Percentiles rank a stretch among this genome's conserved stretches.
Conservation (phyloP, 2,329 filamentous ascomycete species). For the Penicillium sp. region DNA sequence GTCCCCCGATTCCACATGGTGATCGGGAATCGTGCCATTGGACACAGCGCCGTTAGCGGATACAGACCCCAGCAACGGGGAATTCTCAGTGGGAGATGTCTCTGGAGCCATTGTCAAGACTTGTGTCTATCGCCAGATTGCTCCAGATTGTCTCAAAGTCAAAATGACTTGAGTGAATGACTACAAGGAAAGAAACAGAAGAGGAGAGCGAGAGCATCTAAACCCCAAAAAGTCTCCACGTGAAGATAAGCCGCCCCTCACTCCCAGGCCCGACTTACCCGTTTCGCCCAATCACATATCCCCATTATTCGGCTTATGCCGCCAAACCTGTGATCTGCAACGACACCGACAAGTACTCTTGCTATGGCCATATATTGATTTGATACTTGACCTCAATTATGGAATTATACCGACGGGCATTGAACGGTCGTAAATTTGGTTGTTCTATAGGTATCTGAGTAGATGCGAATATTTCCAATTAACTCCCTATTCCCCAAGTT, state of each 20-base stretch:
- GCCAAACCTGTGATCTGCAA: not conserved
- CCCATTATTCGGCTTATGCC: not conserved
- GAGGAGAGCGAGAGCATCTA: not conserved
- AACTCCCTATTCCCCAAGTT: constrained; percentile 13
- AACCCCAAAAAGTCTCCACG: not conserved
- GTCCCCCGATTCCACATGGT: constrained; percentile 18
- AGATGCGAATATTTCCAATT: constrained; percentile 8
- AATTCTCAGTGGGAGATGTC: constrained; percentile 33
- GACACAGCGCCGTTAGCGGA: constrained; percentile 22
- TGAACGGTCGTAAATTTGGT: constrained; percentile 12
- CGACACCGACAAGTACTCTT: not conserved
- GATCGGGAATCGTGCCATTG: constrained; percentile 19
- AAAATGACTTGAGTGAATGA: not conserved
- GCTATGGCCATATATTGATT: not conserved
- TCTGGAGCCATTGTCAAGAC: constrained; percentile 20
- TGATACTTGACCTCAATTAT: not conserved
- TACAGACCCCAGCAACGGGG: constrained; percentile 37
- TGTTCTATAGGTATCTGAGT: constrained; percentile 9
- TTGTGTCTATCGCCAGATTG: not conserved
- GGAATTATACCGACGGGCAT: constrained; percentile 6
- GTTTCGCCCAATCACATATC: constrained; percentile 1
- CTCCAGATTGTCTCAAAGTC: not conserved
- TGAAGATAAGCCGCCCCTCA: constrained; percentile 1
- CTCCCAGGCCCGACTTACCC: constrained; percentile 3
- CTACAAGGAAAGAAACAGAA: not conserved